These are phyloP conservation scores for Petunia hybrid DNA, from an alignment of 305 asterid species.

Conservation along the genomic window DNA sequence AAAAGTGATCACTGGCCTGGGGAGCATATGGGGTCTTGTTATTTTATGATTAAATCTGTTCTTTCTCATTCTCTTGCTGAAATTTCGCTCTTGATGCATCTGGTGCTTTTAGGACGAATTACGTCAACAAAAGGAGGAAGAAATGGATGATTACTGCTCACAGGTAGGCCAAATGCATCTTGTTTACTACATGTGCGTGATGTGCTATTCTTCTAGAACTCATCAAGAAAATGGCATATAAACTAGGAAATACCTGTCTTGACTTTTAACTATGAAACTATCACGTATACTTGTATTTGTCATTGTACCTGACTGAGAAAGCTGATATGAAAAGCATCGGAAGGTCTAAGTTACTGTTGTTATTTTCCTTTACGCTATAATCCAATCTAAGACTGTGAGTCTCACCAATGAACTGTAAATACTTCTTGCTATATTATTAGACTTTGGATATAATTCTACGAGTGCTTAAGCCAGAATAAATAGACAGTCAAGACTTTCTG, in stretches of 20 bases:
- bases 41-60: not conserved
- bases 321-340: not conserved
- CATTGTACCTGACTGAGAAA: not conserved
- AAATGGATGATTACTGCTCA: slow-evolving; percentile 97
- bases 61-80: not conserved
- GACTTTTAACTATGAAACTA: not conserved
- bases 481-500: not conserved
- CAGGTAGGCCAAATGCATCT: slow-evolving; percentile 61
- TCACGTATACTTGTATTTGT: not conserved
- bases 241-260: not conserved
- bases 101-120: slow-evolving; percentile 73
- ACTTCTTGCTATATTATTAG: not conserved
- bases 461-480: not conserved
- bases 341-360: slow-evolving; percentile 10
- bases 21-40: not conserved
- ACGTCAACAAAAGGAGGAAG: slow-evolving; percentile 93
- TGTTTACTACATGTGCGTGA: slow-evolving; percentile 18
- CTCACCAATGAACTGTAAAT: not conserved
- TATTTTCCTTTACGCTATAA: not conserved
- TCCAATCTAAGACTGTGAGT: not conserved
- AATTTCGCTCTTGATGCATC: not conserved
- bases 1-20: slow-evolving; percentile 2
- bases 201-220: slow-evolving; percentile 23
- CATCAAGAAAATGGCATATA: not conserved
- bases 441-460: not conserved